Evolutionary conservation across 2,329 filamentous ascomycete genomes (phyloP).

Genomic region (Septoria petroselini): DNA sequence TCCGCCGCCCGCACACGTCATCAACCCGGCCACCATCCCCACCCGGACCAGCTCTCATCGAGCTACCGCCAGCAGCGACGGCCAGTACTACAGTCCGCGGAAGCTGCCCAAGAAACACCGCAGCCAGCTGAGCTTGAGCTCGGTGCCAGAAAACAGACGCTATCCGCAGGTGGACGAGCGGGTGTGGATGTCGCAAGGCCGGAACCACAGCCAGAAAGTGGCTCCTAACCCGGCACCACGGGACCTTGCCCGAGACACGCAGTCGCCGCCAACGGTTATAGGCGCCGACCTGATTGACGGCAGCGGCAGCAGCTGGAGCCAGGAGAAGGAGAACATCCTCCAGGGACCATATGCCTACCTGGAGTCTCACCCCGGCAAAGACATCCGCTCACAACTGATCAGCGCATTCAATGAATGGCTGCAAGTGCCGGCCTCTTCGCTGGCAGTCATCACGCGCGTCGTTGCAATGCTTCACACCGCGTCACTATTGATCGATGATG

Average conservation of each 20-base stretch:
- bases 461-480: slow-evolving; percentile 84
- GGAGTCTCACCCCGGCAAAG: slow-evolving; percentile 74
- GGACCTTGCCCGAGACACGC: slow-evolving; percentile 19
- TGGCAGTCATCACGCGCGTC: slow-evolving; percentile 73
- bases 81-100: slow-evolving; percentile 19
- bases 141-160: slow-evolving; percentile 25
- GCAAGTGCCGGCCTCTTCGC: slow-evolving; percentile 65
- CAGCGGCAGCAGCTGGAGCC: slow-evolving; percentile 58
- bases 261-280: slow-evolving; percentile 24
- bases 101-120: slow-evolving; percentile 24
- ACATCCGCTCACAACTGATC: slow-evolving; percentile 77
- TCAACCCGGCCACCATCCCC: slow-evolving; percentile 53
- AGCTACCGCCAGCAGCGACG: slow-evolving; percentile 41
- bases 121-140: slow-evolving; percentile 30
- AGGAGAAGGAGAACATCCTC: slow-evolving; percentile 73
- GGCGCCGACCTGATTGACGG: slow-evolving; percentile 41
- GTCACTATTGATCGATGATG: slow-evolving; percentile 80
- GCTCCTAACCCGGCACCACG: slow-evolving; percentile 29
- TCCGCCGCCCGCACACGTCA: slow-evolving; percentile 12
- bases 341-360: slow-evolving; percentile 79
- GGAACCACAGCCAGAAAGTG: slow-evolving; percentile 27
- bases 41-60: slow-evolving; percentile 68
- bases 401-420: slow-evolving; percentile 78
- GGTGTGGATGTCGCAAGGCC: slow-evolving; percentile 32
- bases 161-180: slow-evolving; percentile 30